These are phyloP conservation scores for Handroanthus guayacan DNA, from an alignment of 257 asterid species.

Conservation along the genomic window DNA sequence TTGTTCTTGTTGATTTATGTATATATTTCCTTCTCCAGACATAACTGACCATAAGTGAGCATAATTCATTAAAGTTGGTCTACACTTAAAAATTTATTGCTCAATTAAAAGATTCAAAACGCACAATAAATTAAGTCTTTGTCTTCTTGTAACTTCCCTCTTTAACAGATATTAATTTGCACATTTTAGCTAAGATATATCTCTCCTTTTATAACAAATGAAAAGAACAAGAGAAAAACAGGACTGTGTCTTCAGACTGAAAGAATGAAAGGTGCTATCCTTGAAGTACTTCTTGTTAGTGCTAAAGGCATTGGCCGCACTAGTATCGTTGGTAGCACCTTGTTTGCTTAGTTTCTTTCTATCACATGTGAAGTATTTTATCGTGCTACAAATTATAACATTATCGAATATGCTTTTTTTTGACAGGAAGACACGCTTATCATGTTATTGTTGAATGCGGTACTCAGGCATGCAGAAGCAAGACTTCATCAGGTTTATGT, in stretches of 20 bases:
- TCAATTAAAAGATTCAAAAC: slow-evolving; percentile 11
- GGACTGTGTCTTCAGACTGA: not conserved
- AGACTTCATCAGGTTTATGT: slow-evolving; percentile 59
- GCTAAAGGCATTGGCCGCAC: slow-evolving; percentile 63
- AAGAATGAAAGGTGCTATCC: slow-evolving; percentile 70
- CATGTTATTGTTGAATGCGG: slow-evolving; percentile 79
- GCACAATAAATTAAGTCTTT: slow-evolving; percentile 28
- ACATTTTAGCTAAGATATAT: slow-evolving; percentile 27
- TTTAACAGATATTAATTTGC: slow-evolving; percentile 27
- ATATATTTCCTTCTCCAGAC: not conserved
- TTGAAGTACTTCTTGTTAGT: slow-evolving; percentile 80
- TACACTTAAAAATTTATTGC: slow-evolving; percentile 25
- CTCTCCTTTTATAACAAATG: slow-evolving; percentile 27
- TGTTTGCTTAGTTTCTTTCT: not conserved
- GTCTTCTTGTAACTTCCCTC: slow-evolving; percentile 42
- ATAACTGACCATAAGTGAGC: slow-evolving; percentile 30
- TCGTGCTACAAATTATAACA: not conserved
- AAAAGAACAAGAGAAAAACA: slow-evolving; percentile 10
- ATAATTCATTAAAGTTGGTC: slow-evolving; percentile 5
- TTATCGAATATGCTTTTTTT: slow-evolving; percentile 9
- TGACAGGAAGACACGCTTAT: slow-evolving; percentile 62
- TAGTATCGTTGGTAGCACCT: slow-evolving; percentile 51
- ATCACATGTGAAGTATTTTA: not conserved
- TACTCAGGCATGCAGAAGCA: slow-evolving; percentile 60
- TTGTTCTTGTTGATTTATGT: slow-evolving; percentile 1